Conservation (phyloP, 2,329 filamentous ascomycete species). For the Cercospora janseana region DNA sequence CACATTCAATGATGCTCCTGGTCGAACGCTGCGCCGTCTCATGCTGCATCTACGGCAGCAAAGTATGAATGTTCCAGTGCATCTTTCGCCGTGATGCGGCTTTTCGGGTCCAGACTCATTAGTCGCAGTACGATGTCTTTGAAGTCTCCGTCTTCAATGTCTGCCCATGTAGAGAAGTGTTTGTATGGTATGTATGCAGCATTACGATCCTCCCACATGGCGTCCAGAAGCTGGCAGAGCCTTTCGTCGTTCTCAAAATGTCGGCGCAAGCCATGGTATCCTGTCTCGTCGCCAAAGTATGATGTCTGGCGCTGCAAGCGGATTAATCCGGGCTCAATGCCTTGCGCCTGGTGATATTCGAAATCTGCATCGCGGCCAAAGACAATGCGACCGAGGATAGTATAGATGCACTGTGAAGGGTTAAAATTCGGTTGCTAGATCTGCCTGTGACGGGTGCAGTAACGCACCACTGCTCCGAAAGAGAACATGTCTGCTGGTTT, state of each 20-base stretch:
- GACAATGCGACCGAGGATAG: constrained; percentile 5
- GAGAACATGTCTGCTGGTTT: constrained; percentile 9
- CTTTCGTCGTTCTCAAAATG: not conserved
- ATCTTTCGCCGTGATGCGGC: constrained; percentile 2
- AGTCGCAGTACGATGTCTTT: not conserved
- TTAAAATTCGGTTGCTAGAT: no score
- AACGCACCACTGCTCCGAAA: constrained; percentile 5
- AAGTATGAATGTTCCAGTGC: constrained; percentile 13
- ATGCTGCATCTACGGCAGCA: not conserved
- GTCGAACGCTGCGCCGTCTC: no score
- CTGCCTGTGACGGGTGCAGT: not conserved
- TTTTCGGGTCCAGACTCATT: not conserved
- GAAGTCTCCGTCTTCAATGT: not conserved
- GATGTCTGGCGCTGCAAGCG: constrained; percentile 1
- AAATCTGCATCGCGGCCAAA: constrained; percentile 14
- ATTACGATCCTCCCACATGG: not conserved
- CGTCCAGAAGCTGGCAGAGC: constrained; percentile 1
- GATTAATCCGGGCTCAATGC: not conserved
- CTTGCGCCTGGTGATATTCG: constrained; percentile 5
- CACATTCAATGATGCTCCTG: no score
- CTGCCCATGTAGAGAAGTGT: not conserved
- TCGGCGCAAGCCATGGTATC: not conserved
- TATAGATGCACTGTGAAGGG: constrained; percentile 5
- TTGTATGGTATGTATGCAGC: not conserved
- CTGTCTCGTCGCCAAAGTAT: not conserved